Conservation (phyloP, 1,139 yeast species). For the Saccharomycopsis hybrid region DNA sequence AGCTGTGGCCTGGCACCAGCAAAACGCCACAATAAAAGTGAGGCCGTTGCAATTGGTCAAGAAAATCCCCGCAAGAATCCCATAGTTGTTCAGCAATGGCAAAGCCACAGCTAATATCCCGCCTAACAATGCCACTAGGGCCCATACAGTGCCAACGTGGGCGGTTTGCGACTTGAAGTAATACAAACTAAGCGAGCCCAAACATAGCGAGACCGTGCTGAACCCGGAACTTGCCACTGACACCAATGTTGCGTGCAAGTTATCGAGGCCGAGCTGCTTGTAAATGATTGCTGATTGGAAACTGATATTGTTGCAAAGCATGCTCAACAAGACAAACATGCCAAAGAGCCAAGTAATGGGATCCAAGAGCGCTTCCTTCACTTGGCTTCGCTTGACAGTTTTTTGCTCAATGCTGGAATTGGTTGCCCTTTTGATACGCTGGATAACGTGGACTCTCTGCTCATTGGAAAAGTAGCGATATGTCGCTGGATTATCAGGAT, state of each 20-base stretch:
- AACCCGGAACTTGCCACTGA: constrained; percentile 33
- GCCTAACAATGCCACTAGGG: constrained; percentile 38
- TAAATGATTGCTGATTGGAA: constrained; percentile 38
- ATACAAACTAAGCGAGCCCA: constrained; percentile 6
- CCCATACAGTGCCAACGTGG: constrained; percentile 22
- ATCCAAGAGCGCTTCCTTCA: constrained; percentile 34
- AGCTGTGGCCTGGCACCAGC: constrained; percentile 33
- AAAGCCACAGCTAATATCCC: constrained; percentile 39
- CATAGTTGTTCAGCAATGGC: constrained; percentile 37
- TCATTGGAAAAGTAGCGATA: constrained; percentile 30
- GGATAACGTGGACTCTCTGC: constrained; percentile 34
- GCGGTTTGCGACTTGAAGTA: constrained; percentile 23
- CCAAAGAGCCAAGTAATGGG: constrained; percentile 36
- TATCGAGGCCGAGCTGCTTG: constrained; percentile 31
- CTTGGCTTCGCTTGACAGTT: constrained; percentile 32
- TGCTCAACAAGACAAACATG: constrained; percentile 31
- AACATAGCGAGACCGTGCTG: constrained; percentile 22
- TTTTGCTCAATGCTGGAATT: constrained; percentile 35
- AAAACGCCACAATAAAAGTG: constrained; percentile 31
- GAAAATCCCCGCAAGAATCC: constrained; percentile 37
- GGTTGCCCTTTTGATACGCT: constrained; percentile 31
- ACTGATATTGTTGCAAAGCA: constrained; percentile 37
- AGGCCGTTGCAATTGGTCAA: constrained; percentile 28
- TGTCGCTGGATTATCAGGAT: constrained; percentile 35
- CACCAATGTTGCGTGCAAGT: constrained; percentile 26